These are phyloP conservation scores for Penicillium vulpinum DNA, from an alignment of 2,329 filamentous ascomycete genomes.

Conservation along the genomic window DNA sequence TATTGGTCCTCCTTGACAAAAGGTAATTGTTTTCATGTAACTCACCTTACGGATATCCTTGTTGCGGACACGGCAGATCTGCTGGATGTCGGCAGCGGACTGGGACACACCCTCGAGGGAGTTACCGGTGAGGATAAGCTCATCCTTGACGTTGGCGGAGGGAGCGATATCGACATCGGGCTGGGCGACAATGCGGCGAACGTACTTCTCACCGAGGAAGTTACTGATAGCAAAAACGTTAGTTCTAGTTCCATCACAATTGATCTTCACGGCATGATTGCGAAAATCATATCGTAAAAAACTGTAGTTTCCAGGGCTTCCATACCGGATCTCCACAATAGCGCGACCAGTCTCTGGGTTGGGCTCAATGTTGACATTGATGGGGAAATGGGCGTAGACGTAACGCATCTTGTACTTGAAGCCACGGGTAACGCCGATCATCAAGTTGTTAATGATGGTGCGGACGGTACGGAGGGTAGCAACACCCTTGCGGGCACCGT, in stretches of 20 bases:
- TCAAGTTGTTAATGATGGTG: conserved; percentile 97
- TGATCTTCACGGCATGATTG: not conserved
- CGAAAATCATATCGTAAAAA: not conserved
- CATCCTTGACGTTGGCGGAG: conserved; percentile 94
- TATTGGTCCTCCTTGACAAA: not conserved
- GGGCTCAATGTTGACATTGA: conserved; percentile 99
- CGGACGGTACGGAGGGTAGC: conserved; percentile 97
- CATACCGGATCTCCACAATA: conserved; percentile 97
- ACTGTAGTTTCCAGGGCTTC: conserved; percentile 17
- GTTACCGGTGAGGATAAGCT: conserved; percentile 91
- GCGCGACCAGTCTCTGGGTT: conserved; percentile 82
- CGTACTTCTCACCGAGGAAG: conserved; percentile 99
- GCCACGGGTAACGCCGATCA: conserved; percentile 97
- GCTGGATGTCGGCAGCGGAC: conserved; percentile 98
- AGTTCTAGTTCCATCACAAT: not conserved
- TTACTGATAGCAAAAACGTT: conserved; percentile 60
- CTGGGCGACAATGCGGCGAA: conserved; percentile 87
- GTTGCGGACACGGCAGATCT: conserved; percentile 99
- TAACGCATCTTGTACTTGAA: conserved; percentile 99
- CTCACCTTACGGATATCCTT: conserved; percentile 99
- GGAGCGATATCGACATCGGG: conserved; percentile 85
- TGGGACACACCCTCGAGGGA: conserved; percentile 96
- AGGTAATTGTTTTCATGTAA: not conserved
- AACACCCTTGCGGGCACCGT: conserved; percentile 96
- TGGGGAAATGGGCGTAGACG: conserved; percentile 99